A percentile compares a stretch with the other conserved stretches of the same genome.
Conservation (phyloP, 75 land plant species). For the Cunninghamia lanceolata region DNA sequence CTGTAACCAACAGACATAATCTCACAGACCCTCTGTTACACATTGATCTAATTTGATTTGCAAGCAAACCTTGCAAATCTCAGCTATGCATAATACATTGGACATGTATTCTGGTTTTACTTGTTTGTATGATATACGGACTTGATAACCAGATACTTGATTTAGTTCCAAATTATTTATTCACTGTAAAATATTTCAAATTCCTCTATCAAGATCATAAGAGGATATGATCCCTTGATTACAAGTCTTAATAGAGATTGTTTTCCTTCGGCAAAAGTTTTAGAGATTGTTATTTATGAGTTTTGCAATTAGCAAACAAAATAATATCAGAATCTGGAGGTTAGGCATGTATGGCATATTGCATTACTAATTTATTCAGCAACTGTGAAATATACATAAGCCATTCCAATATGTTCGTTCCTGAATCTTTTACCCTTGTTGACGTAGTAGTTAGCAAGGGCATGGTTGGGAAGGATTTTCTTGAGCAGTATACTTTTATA, state of each 20-base stretch:
- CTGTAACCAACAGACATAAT: neutral
- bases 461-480: neutral
- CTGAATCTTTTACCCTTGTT: neutral
- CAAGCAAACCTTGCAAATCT: neutral
- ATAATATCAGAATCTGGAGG: neutral
- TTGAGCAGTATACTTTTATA: neutral
- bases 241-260: neutral
- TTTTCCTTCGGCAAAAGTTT: neutral
- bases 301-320: neutral
- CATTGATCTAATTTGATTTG: constrained; percentile 5
- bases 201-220: neutral
- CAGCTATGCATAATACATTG: neutral
- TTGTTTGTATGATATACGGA: neutral
- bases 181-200: neutral
- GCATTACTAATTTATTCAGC: neutral
- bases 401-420: neutral
- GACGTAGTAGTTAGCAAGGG: neutral
- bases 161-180: neutral
- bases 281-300: neutral
- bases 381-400: neutral
- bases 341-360: neutral
- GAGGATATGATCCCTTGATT: neutral
- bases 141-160: neutral
- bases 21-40: neutral
- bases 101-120: neutral